Evolutionary conservation across 768 basidiomycete species (phyloP).

Genomic region (Cyclocybe aegerita): DNA sequence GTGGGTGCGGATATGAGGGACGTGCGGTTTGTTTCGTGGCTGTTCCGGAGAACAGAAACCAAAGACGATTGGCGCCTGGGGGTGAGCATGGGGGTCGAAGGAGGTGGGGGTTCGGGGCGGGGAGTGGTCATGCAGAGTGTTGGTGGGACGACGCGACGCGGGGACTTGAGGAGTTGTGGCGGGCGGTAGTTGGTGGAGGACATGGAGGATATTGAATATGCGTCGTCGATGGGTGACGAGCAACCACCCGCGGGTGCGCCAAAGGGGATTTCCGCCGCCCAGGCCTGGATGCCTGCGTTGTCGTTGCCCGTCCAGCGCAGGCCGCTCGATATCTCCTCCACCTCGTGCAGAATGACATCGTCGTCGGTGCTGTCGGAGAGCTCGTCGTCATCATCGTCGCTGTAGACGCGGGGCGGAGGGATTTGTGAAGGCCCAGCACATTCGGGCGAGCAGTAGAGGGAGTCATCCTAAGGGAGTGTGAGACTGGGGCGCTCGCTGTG

Average conservation of each 20-base stretch:
- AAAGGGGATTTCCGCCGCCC: slow-evolving; percentile 41
- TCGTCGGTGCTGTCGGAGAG: slow-evolving; percentile 15
- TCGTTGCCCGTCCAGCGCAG: slow-evolving; percentile 39
- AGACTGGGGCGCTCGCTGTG: slow-evolving; percentile 10
- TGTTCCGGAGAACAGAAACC: slow-evolving; percentile 22
- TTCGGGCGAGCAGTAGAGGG: slow-evolving; percentile 52
- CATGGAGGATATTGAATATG: slow-evolving; percentile 18
- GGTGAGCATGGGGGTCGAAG: slow-evolving; percentile 30
- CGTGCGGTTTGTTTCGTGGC: slow-evolving; percentile 30
- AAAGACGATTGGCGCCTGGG: slow-evolving; percentile 32
- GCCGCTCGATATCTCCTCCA: slow-evolving; percentile 9
- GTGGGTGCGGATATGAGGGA: slow-evolving; percentile 38
- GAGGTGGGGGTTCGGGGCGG: slow-evolving; percentile 21
- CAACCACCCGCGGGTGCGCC: slow-evolving; percentile 22
- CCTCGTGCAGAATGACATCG: slow-evolving; percentile 20
- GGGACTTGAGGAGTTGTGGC: slow-evolving; percentile 34
- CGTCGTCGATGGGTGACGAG: slow-evolving; percentile 3
- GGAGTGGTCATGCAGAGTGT: slow-evolving; percentile 52
- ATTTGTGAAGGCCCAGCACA: slow-evolving; percentile 34
- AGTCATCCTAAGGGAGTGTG: slow-evolving; percentile 25
- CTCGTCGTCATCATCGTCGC: slow-evolving; percentile 15
- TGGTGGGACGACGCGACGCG: slow-evolving; percentile 40
- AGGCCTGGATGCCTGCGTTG: slow-evolving; percentile 43
- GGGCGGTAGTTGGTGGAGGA: slow-evolving; percentile 20
- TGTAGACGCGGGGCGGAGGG: slow-evolving; percentile 18